Percentiles rank a stretch among this genome's conserved stretches.
Evolutionary conservation across 352 stramenopile species (phyloP).

Genomic region (Pythium plurisporium): DNA sequence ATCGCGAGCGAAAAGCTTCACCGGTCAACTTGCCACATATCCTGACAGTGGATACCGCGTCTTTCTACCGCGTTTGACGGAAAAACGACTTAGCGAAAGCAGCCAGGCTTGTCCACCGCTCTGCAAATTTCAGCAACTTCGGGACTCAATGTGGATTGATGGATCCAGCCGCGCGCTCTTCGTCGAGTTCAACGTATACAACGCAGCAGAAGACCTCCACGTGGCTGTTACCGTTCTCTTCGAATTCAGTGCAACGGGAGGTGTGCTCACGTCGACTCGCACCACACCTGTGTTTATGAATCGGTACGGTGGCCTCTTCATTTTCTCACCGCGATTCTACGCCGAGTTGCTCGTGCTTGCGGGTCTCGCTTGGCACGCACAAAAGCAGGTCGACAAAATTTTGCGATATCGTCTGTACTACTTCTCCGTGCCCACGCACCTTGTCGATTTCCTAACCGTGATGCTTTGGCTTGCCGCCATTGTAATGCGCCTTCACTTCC

Average conservation of each 20-base stretch:
- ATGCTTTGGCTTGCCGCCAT: constrained; percentile 37
- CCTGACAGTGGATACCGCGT: constrained; percentile 23
- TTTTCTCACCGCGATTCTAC: constrained; percentile 43
- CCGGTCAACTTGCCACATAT: constrained; percentile 35
- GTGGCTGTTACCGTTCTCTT: constrained; percentile 48
- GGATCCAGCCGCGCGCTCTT: constrained; percentile 40
- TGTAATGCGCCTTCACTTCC: constrained; percentile 27
- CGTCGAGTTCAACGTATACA: constrained; percentile 67
- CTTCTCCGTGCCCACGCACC: constrained; percentile 47
- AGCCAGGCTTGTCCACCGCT: constrained; percentile 25
- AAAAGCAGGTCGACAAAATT: constrained; percentile 48
- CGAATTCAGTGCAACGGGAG: constrained; percentile 42
- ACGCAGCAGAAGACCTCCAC: constrained; percentile 42
- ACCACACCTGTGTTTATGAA: constrained; percentile 44
- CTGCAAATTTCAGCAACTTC: constrained; percentile 37
- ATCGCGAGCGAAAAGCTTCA: constrained; percentile 16
- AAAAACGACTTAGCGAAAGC: not conserved
- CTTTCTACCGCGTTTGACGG: constrained; percentile 16
- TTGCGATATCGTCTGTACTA: constrained; percentile 58
- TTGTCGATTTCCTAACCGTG: constrained; percentile 50
- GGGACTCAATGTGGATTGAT: constrained; percentile 48
- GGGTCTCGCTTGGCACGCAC: constrained; percentile 39
- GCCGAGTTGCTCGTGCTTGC: constrained; percentile 40
- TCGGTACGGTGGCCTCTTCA: constrained; percentile 43
- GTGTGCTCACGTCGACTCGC: constrained; percentile 26